These are phyloP conservation scores for Paraphaeosphaeria sporulosa DNA, from an alignment of 2,329 filamentous ascomycete genomes.

Conservation along the genomic window DNA sequence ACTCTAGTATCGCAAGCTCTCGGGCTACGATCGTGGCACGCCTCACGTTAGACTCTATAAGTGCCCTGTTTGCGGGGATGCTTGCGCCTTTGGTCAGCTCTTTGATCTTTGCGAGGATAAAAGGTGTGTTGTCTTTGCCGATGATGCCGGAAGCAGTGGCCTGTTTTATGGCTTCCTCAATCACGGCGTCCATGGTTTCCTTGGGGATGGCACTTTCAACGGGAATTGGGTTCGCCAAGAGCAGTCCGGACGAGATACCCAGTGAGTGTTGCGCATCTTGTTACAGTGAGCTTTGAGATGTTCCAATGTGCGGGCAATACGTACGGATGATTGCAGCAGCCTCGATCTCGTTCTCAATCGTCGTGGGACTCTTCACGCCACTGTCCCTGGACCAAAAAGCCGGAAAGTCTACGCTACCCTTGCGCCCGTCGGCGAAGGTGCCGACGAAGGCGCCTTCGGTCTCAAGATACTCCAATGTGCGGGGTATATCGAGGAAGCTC, in stretches of 20 bases:
- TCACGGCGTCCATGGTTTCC: conserved; percentile 50
- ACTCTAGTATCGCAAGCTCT: conserved; percentile 65
- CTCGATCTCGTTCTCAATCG: conserved; percentile 77
- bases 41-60: conserved; percentile 72
- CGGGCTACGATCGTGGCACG: conserved; percentile 71
- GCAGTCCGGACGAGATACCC: conserved; percentile 76
- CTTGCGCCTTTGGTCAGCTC: conserved; percentile 77
- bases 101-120: conserved; percentile 79
- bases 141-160: conserved; percentile 56
- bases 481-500: conserved; percentile 90
- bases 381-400: conserved; percentile 93
- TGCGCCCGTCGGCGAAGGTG: conserved; percentile 86
- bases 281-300: background rate
- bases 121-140: conserved; percentile 85
- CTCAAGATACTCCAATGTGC: conserved; percentile 83
- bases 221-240: conserved; percentile 91
- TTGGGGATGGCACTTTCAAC: conserved; percentile 73
- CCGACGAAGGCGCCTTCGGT: conserved; percentile 80
- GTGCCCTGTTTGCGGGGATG: conserved; percentile 75
- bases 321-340: conserved; percentile 85
- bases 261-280: conserved; percentile 75
- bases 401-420: conserved; percentile 80
- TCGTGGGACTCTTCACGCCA: conserved; percentile 77
- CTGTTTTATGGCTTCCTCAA: conserved; percentile 50
- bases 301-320: conserved; percentile 32